A percentile compares a stretch with the other conserved stretches of the same genome.
Conservation (phyloP, 1,139 yeast genomes). For the Candida albicans region DNA sequence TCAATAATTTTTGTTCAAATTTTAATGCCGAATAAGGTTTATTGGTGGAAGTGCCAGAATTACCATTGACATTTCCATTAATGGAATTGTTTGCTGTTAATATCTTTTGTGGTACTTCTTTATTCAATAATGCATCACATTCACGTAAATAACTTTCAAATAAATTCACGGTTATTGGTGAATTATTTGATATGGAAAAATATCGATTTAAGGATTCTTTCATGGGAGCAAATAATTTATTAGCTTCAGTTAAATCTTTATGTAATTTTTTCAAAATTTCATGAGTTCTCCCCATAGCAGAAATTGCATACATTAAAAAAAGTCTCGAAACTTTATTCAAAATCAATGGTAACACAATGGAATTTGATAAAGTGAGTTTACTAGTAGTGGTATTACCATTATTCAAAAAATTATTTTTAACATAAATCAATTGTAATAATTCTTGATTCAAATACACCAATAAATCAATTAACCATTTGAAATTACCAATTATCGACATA, state of each 20-base stretch:
- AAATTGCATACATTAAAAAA: constrained; percentile 65
- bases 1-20: constrained; percentile 66
- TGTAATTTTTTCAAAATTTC: constrained; percentile 52
- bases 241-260: constrained; percentile 40
- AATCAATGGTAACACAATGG: constrained; percentile 51
- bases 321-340: constrained; percentile 72
- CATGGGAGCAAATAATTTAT: constrained; percentile 51
- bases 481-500: constrained; percentile 63
- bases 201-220: constrained; percentile 54
- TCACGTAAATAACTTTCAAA: constrained; percentile 67
- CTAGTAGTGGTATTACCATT: constrained; percentile 19
- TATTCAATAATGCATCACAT: constrained; percentile 35
- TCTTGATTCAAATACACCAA: constrained; percentile 69
- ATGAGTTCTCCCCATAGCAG: constrained; percentile 69
- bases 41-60: no score
- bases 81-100: constrained; percentile 28
- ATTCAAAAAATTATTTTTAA: constrained; percentile 13
- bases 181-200: constrained; percentile 50
- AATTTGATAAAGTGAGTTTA: constrained; percentile 28
- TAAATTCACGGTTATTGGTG: constrained; percentile 57
- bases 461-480: constrained; percentile 79
- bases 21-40: constrained; percentile 28
- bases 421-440: constrained; percentile 41
- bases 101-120: constrained; percentile 27
- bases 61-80: no score